Conservation (phyloP, 2,329 filamentous ascomycete species). For the Alternaria longipes region DNA sequence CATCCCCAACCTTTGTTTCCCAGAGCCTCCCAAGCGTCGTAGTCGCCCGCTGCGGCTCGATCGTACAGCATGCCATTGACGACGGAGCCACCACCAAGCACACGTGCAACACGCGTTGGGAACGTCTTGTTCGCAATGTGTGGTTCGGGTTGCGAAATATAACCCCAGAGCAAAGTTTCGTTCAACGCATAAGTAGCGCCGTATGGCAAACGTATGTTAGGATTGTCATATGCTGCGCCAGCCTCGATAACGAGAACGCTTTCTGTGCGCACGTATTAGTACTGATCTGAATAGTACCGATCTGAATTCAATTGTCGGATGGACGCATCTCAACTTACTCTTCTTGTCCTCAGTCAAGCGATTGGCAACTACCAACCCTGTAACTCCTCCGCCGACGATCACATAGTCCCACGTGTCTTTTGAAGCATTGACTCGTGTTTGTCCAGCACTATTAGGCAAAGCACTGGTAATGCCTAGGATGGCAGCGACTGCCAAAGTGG, state of each 20-base stretch:
- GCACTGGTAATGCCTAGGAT: no score
- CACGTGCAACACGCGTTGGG: conserved; percentile 26
- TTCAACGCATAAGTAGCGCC: conserved; percentile 34
- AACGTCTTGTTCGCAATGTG: conserved; percentile 27
- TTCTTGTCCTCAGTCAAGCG: conserved; percentile 29
- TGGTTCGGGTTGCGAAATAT: conserved; percentile 32
- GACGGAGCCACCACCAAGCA: conserved; percentile 36
- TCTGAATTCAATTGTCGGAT: no score
- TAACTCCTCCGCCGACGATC: conserved; percentile 39
- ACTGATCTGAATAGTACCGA: no score
- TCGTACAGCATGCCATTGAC: conserved; percentile 52
- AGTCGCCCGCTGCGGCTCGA: conserved; percentile 48
- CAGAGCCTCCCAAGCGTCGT: conserved; percentile 66
- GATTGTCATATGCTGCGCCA: conserved; percentile 34
- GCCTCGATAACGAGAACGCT: conserved; percentile 43
- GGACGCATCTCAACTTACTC: conserved; percentile 4
- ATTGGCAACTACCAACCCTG: conserved; percentile 38
- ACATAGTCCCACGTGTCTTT: conserved; percentile 38
- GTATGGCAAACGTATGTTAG: conserved; percentile 35
- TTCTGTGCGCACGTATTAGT: conserved; percentile 14
- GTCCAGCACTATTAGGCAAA: no score
- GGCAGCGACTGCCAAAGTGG: no score
- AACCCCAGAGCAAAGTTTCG: conserved; percentile 29
- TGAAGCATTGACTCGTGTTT: background rate
- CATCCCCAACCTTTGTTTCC: conserved; percentile 70